A percentile compares a stretch with the other conserved stretches of the same genome.
Evolutionary conservation across 1,284 basidiomycete genomes (phyloP).

Genomic region (Papiliotrema nemorosa): DNA sequence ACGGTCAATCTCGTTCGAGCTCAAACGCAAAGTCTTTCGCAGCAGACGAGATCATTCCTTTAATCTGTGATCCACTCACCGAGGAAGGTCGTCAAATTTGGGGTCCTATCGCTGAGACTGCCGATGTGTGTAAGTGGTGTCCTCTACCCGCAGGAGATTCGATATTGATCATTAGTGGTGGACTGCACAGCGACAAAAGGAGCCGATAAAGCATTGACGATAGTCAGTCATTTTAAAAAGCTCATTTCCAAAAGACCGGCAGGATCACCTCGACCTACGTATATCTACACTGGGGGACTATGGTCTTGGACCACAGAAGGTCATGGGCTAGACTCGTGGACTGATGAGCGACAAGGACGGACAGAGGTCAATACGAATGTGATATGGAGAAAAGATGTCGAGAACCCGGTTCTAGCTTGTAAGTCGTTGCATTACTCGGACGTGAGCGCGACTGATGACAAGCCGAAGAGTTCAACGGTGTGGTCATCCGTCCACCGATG

Average conservation of each 20-base stretch:
- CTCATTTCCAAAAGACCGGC: conserved; percentile 16
- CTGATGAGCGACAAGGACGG: conserved; percentile 28
- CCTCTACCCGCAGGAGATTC: conserved; percentile 16
- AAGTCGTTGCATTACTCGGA: conserved; percentile 10
- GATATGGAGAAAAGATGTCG: conserved; percentile 33
- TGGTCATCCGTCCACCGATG: conserved; percentile 55
- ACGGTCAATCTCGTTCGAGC: conserved; percentile 54
- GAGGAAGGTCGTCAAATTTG: conserved; percentile 44
- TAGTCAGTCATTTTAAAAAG: conserved; percentile 28
- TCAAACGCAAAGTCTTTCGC: conserved; percentile 46
- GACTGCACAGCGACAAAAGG: conserved; percentile 42
- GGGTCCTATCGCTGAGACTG: conserved; percentile 50
- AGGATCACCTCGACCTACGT: conserved; percentile 51
- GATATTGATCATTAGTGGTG: conserved; percentile 36
- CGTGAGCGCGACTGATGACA: too few relatives aligned
- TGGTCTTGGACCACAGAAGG: conserved; percentile 52
- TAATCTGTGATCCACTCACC: conserved; percentile 51
- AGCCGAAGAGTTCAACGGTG: conserved; percentile 49
- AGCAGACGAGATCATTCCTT: conserved; percentile 56
- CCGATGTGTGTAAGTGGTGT: conserved; percentile 54
- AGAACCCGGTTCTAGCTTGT: conserved; percentile 31
- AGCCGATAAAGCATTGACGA: conserved; percentile 36
- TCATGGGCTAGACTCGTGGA: conserved; percentile 38
- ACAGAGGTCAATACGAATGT: conserved; percentile 16
- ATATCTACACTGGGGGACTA: conserved; percentile 55